phyloP scores from a whole-genome alignment of 2,329 filamentous ascomycete species.

The Epichloe sylvatica region DNA sequence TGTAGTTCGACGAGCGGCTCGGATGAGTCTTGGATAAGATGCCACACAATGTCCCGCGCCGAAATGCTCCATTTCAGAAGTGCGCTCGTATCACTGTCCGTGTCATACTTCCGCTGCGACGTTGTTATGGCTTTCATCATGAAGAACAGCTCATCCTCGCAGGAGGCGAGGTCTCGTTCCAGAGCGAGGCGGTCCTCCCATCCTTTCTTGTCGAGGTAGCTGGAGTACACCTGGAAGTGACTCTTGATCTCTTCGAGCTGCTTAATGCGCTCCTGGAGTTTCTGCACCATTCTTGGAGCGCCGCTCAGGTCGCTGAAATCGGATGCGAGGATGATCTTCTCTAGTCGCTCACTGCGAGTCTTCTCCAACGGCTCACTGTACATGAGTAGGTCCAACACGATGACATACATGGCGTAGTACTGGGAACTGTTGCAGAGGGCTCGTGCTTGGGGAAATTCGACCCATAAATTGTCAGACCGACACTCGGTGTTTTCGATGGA shows the following conservation, averaged over 20 bases:
- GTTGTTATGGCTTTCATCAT: slow-evolving; percentile 99
- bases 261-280: slow-evolving; percentile 79
- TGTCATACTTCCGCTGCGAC: slow-evolving; percentile 75
- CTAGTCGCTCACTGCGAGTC: slow-evolving; percentile 83
- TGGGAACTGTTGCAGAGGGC: slow-evolving; percentile 95
- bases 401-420: slow-evolving; percentile 97
- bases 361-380: slow-evolving; percentile 96
- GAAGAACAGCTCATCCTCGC: slow-evolving; percentile 96
- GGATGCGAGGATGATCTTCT: slow-evolving; percentile 97
- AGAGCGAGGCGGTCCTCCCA: slow-evolving; percentile 86
- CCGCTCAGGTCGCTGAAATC: slow-evolving; percentile 96
- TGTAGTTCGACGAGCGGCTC: slow-evolving; percentile 89
- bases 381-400: slow-evolving; percentile 86
- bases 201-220: slow-evolving; percentile 71
- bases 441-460: slow-evolving; percentile 86
- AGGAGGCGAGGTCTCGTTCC: slow-evolving; percentile 75
- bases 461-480: slow-evolving; percentile 91
- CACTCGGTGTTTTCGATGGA: slow-evolving; percentile 49
- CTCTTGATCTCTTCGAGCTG: slow-evolving; percentile 93
- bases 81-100: slow-evolving; percentile 56
- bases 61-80: slow-evolving; percentile 84
- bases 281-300: slow-evolving; percentile 82
- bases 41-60: slow-evolving; percentile 94
- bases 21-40: slow-evolving; percentile 74
- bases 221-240: slow-evolving; percentile 86